Conservation (phyloP, 2,329 filamentous ascomycete genomes). For the Alternaria gaisen region DNA sequence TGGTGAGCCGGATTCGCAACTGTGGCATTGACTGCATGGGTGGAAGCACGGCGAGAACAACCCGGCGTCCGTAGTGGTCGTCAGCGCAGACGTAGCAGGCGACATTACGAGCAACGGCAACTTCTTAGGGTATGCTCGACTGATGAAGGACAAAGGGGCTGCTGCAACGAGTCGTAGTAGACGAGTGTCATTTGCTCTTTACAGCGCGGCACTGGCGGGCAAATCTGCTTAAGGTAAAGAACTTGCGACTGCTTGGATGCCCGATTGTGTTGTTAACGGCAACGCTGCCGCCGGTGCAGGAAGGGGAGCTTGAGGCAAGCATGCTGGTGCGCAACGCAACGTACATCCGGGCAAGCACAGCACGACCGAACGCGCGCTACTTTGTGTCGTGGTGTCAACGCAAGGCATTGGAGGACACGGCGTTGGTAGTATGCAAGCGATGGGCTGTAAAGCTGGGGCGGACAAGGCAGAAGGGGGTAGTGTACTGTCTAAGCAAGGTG, state of each 20-base stretch:
- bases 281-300: too few species aligned
- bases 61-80: constrained; percentile 20
- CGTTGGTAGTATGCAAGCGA: too few species aligned
- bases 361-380: too few species aligned
- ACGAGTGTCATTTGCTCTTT: constrained; percentile 30
- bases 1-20: constrained; percentile 7
- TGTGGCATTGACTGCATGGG: constrained; percentile 14
- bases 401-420: too few species aligned
- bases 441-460: too few species aligned
- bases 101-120: constrained; percentile 14
- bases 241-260: constrained; percentile 18
- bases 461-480: too few species aligned
- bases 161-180: constrained; percentile 23
- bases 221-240: constrained; percentile 21
- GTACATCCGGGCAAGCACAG: too few species aligned
- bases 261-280: constrained; percentile 8
- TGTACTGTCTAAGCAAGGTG: too few species aligned
- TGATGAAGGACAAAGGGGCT: constrained; percentile 17
- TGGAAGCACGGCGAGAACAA: constrained; percentile 21
- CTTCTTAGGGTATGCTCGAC: constrained; percentile 18
- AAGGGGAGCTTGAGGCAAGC: too few species aligned
- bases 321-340: too few species aligned
- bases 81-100: constrained; percentile 23
- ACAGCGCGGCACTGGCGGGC: constrained; percentile 20
- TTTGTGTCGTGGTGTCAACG: too few species aligned